Base-by-base conservation (phyloP, 2,329 filamentous ascomycete genomes). In the Paecilomyces niveus region DNA sequence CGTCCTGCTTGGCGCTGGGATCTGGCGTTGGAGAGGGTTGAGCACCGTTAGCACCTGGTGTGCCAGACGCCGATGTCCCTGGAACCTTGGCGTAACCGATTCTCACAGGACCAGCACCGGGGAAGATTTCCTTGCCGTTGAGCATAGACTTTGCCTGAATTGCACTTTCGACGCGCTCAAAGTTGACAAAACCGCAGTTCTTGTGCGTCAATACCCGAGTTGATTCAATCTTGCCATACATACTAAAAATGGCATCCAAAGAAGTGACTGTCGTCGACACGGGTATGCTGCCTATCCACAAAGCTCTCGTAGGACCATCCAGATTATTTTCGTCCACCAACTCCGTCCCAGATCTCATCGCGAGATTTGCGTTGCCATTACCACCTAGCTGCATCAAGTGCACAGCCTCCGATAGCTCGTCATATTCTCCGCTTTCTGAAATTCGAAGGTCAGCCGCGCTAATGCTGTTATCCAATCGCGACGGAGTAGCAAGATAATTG, bases 171-270 rank as follows among this genome's bases (percentile, higher is more conserved):
- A 94, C 78, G 59, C 85, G 88, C 75, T 97, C 92, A 69, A 96
- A 99, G 75, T 99, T 99, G 71, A 99, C 93, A 67, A 99, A 99
- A 2, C 93, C 94, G 72, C 94, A 99, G 76, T 96, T 97, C 82
- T 99, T 99, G 80, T 99, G 92, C 0, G 94, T 97, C 61, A 99
- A 81, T 3, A 99, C 94, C 63, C 94, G 85, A 29, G 91, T 93
- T 3, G 93, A 97, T 64, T 94, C 83, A 62, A 99, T 96, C 2
- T 89, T 84, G 9, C 94, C 94, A 65, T 94, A 96, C n/a, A 87
- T 84, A 73, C 90, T 90, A 78, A 99, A 99, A 78, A 97, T 96
- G 64, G 95, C 92, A 58, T 91, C 91, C 61, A 99, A 78, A 0
- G 94, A 97, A 1, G 93, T 96, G 10, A 94, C 92, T 0, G 94